A percentile compares a stretch with the other conserved stretches of the same genome.
Conservation (phyloP, 768 basidiomycete genomes). For the Kwoniella pini region DNA sequence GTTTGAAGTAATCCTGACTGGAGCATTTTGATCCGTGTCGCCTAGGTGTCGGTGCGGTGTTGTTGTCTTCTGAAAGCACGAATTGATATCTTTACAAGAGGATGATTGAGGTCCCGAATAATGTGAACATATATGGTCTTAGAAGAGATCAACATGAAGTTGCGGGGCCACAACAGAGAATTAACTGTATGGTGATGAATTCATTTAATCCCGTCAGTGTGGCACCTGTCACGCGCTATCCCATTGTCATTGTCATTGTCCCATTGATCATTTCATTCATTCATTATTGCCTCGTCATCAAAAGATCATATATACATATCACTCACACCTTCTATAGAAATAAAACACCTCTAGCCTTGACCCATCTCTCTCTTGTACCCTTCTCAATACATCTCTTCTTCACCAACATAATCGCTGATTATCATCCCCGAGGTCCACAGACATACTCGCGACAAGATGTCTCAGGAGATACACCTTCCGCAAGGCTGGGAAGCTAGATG, state of each 20-base stretch:
- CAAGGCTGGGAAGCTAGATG: slow-evolving; percentile 93
- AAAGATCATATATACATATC: neutral
- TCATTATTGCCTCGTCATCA: slow-evolving; percentile 23
- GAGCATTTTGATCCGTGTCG: slow-evolving; percentile 33
- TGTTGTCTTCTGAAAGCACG: too few relatives aligned
- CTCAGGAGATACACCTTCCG: slow-evolving; percentile 60
- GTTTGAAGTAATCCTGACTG: slow-evolving; percentile 47
- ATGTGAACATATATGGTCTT: too few relatives aligned
- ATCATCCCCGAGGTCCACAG: neutral
- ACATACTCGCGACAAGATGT: slow-evolving; percentile 6
- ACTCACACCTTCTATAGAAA: neutral
- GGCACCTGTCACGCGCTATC: slow-evolving; percentile 15
- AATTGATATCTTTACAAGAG: too few relatives aligned
- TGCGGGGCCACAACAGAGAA: slow-evolving; percentile 9
- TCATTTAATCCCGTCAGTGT: slow-evolving; percentile 15
- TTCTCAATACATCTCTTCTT: slow-evolving; percentile 1
- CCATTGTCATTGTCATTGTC: neutral
- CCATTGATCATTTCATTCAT: too few relatives aligned
- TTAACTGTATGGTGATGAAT: neutral
- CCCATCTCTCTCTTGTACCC: too few relatives aligned
- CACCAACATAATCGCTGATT: neutral
- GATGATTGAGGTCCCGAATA: too few relatives aligned
- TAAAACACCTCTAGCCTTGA: too few relatives aligned
- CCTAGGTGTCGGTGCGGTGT: too few relatives aligned
- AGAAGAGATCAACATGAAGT: neutral